A percentile compares a stretch with the other conserved stretches of the same genome.
phyloP scores from a whole-genome alignment of 2,329 filamentous ascomycete species.

The Pseudogymnoascus sp. region DNA sequence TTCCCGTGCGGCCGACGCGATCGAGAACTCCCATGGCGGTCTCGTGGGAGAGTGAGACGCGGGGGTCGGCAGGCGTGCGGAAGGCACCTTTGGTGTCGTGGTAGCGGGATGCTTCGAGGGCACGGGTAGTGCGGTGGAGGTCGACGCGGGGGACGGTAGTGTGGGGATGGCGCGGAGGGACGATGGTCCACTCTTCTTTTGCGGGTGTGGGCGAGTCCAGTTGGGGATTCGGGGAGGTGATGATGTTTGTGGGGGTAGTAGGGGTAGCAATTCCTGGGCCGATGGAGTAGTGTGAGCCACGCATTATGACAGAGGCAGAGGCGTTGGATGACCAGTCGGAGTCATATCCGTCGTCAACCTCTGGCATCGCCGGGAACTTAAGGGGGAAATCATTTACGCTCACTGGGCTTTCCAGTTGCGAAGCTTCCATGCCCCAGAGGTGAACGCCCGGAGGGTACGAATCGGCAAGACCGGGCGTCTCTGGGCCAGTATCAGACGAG shows the following conservation, averaged over 20 bases:
- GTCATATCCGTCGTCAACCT: neutral
- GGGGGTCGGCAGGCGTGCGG: constrained; percentile 31
- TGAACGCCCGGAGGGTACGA: constrained; percentile 19
- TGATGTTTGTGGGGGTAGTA: constrained; percentile 15
- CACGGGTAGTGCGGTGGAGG: constrained; percentile 36
- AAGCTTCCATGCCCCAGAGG: constrained; percentile 21
- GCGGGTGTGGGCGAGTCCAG: constrained; percentile 13
- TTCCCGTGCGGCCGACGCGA: constrained; percentile 19
- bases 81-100: constrained; percentile 38
- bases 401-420: constrained; percentile 22
- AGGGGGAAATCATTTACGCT: constrained; percentile 11
- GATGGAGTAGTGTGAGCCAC: constrained; percentile 15
- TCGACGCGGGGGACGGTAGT: constrained; percentile 17
- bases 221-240: constrained; percentile 12
- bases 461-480: constrained; percentile 29
- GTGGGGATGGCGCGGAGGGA: constrained; percentile 14
- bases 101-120: constrained; percentile 33
- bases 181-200: constrained; percentile 21
- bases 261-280: constrained; percentile 23
- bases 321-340: neutral
- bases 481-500: constrained; percentile 39
- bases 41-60: constrained; percentile 22
- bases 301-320: constrained; percentile 12
- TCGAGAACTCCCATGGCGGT: constrained; percentile 19
- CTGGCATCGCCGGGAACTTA: neutral